phyloP scores from a whole-genome alignment of 768 basidiomycete species.

The Boletus rubroflammeus region DNA sequence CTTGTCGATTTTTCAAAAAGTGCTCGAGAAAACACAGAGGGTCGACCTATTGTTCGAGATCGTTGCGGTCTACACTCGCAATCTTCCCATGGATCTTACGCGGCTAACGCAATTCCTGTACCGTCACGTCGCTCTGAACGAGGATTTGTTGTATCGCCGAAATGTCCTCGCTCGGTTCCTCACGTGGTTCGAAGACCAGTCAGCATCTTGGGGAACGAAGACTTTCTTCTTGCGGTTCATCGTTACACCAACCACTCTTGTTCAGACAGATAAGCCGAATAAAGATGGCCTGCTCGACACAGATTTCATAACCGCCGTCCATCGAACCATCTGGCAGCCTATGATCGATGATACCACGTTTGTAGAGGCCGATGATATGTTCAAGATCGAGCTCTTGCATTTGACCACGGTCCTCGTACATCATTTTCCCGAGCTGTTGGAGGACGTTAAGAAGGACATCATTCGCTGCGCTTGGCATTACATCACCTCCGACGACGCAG shows the following conservation, averaged over 20 bases:
- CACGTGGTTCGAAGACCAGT: constrained; percentile 70
- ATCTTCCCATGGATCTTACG: constrained; percentile 78
- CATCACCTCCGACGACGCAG: constrained; percentile 79
- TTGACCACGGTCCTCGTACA: constrained; percentile 88
- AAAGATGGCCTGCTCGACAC: constrained; percentile 65
- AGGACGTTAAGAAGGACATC: constrained; percentile 83
- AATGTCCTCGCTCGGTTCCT: constrained; percentile 83
- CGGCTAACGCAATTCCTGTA: constrained; percentile 83
- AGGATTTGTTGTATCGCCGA: constrained; percentile 68
- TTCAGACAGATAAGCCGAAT: constrained; percentile 59
- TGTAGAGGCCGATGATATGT: constrained; percentile 69
- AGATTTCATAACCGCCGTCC: constrained; percentile 66
- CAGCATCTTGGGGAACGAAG: constrained; percentile 71
- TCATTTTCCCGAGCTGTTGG: constrained; percentile 73
- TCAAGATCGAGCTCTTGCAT: constrained; percentile 88
- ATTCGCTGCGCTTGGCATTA: constrained; percentile 93
- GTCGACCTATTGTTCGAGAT: constrained; percentile 89
- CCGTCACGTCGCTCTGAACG: constrained; percentile 72
- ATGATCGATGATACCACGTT: constrained; percentile 55
- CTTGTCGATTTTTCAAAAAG: constrained; percentile 73
- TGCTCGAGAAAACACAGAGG: constrained; percentile 65
- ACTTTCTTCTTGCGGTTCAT: constrained; percentile 76
- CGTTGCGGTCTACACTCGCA: constrained; percentile 73
- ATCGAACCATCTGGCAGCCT: constrained; percentile 78
- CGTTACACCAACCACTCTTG: constrained; percentile 80